Evolutionary conservation across 1,284 basidiomycete genomes (phyloP).

Genomic region (Stereum hirsutum): DNA sequence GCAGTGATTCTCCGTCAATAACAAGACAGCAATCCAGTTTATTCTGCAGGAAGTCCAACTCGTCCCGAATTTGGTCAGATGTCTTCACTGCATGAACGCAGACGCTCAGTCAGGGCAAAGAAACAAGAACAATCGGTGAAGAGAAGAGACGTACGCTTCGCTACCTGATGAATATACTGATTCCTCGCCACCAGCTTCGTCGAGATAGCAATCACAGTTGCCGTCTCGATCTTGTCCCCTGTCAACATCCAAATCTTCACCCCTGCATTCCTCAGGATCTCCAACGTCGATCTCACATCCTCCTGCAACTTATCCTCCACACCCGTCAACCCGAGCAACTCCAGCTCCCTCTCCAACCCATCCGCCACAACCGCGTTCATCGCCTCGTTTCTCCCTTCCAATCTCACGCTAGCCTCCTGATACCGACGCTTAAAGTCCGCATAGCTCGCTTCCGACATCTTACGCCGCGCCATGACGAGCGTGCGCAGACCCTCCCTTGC

Average conservation of each 20-base stretch:
- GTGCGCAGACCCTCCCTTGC: slow-evolving; percentile 94
- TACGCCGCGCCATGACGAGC: slow-evolving; percentile 84
- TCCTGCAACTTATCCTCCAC: slow-evolving; percentile 99
- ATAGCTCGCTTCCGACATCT: slow-evolving; percentile 65
- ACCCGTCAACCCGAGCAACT: slow-evolving; percentile 90
- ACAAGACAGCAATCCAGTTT: slow-evolving; percentile 97
- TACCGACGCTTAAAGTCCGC: slow-evolving; percentile 69
- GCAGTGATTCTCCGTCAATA: slow-evolving; percentile 96
- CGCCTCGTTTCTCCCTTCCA: slow-evolving; percentile 77
- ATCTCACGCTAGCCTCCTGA: slow-evolving; percentile 67
- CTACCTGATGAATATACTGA: slow-evolving; percentile 96
- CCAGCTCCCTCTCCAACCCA: slow-evolving; percentile 83
- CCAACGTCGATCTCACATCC: slow-evolving; percentile 90
- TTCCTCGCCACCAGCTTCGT: slow-evolving; percentile 94
- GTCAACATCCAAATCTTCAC: slow-evolving; percentile 99
- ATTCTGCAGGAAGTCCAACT: slow-evolving; percentile 91
- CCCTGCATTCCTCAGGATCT: slow-evolving; percentile 90
- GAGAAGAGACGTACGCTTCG: slow-evolving; percentile 64
- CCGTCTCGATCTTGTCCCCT: slow-evolving; percentile 99
- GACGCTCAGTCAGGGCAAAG: slow-evolving; percentile 5
- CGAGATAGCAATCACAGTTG: slow-evolving; percentile 96
- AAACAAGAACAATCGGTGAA: slow-evolving; percentile 6
- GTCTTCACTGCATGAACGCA: slow-evolving; percentile 58
- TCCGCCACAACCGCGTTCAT: slow-evolving; percentile 71
- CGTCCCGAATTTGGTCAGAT: slow-evolving; percentile 73